Evolutionary conservation across 805 yeast species (phyloP).

Genomic region (Isabelozyma pseudorhagii): DNA sequence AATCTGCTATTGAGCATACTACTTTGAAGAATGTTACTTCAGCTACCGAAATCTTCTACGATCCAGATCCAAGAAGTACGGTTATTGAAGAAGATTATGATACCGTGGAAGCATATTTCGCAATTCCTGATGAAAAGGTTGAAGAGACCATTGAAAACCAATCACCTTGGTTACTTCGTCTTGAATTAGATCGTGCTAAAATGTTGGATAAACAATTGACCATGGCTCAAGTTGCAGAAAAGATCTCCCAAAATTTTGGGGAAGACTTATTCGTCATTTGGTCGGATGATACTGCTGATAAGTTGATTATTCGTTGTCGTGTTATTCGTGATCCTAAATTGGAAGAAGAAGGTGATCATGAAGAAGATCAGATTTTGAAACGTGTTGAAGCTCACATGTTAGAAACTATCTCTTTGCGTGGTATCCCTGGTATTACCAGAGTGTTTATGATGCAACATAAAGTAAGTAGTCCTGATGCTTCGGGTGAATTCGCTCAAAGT

Average conservation of each 20-base stretch:
- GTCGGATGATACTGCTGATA: slow-evolving; percentile 99
- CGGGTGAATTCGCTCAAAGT: slow-evolving; percentile 84
- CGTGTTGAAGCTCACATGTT: slow-evolving; percentile 95
- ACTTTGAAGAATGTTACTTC: slow-evolving; percentile 91
- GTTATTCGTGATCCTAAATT: slow-evolving; percentile 95
- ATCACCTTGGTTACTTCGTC: slow-evolving; percentile 96
- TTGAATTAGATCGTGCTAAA: slow-evolving; percentile 96
- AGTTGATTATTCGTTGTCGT: slow-evolving; percentile 95
- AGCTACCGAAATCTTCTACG: slow-evolving; percentile 96
- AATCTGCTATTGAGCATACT: slow-evolving; percentile 96
- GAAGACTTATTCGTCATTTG: slow-evolving; percentile 96
- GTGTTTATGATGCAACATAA: slow-evolving; percentile 89
- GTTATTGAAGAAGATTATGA: slow-evolving; percentile 95
- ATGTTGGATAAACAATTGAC: slow-evolving; percentile 97
- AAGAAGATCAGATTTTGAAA: slow-evolving; percentile 94
- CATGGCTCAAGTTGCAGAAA: slow-evolving; percentile 97
- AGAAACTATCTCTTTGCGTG: slow-evolving; percentile 90
- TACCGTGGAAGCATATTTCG: slow-evolving; percentile 94
- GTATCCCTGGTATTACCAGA: slow-evolving; percentile 90
- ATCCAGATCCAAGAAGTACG: slow-evolving; percentile 97
- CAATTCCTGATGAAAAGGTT: slow-evolving; percentile 96
- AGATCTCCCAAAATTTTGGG: slow-evolving; percentile 87
- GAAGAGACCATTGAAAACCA: slow-evolving; percentile 92
- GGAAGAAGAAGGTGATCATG: slow-evolving; percentile 92
- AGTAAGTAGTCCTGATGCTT: slow-evolving; percentile 63